Evolutionary conservation across 352 stramenopile species (phyloP), one percentile per base, ranked within the genome.

Genomic region (Phytophthora megakarya): DNA sequence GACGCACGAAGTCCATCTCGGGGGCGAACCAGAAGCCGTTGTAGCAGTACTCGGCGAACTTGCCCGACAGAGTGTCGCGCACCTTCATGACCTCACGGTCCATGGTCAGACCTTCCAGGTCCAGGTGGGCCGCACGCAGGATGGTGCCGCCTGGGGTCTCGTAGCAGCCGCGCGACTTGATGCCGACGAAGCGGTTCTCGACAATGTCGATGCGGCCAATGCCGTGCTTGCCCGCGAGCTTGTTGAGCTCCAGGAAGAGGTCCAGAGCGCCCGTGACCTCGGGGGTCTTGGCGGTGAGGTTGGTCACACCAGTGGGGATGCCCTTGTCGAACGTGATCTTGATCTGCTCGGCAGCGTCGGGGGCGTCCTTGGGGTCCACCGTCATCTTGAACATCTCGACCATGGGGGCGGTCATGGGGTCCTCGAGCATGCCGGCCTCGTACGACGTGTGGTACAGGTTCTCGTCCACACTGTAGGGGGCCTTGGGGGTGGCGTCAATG

Each of bases 21-120:
- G 97, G 97, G n/a, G 96, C 95, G 71, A 99, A 99, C 97, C 97
- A 99, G 78, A 99, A 99, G 53, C 97, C 97, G 74, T 99, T 99
- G 95, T 99, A 99, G 78, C 93, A 98, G 43, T 98, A 95, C 73
- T 98, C 90, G 54, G 97, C 88, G 67, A 99, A 99, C 84, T 99
- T 98, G 67, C 81, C 68, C 57, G 92, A 91, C 28, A 99, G 75
- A 30, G 76, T 70, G 73, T 99, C 96, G 45, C 96, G 96, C 61
- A 93, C 59, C 67, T 93, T 92, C 84, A 98, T 98, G 39, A 98
- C 95, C 72, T 99, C 97, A 50, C 97, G 93, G 81, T 99, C 97
- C 78, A 99, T 89, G 80, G 89, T 97, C 19, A 99, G 83, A n/a
- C 96, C 96, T 71, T 99, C 97, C 7, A 99, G 76, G 64, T 93